Base-by-base conservation (phyloP, 352 stramenopile genomes). In the Poterioochromonas sp. region DNA sequence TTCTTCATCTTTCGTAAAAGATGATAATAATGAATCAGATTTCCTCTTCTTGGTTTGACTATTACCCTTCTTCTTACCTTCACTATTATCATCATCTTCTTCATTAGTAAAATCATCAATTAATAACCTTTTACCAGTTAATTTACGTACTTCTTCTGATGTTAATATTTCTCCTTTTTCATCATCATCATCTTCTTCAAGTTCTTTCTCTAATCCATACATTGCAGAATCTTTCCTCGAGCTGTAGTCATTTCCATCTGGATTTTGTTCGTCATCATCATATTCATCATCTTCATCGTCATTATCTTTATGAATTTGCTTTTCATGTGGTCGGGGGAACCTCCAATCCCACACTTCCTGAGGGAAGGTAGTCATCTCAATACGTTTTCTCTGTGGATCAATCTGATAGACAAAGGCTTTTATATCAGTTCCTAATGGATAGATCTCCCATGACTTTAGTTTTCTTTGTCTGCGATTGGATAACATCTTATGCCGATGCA, bases 281-380 rank as follows among this genome's bases (percentile, higher is more conserved):
- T 43, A 29, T 73, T 73, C 11, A 37, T 76, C 39, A 26, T 63
- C 43, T 22, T 63, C 69, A 62, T 63, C 39, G 20, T 40, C 69
- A 63, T 60, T 35, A 58, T 76, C 69, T 22, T 65, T 8, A 37
- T 44, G 11, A 40, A 15, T 29, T n/a, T 71, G 12, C 39, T 29
- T 43, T 43, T 71, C 62, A 26, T 71, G 18, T 15, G 32, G 15
- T 40, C 1, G 11, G 2, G 39, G 1, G 34, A 68, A 68, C 34
- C 5, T 68, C 26, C 58, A 11, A 12, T 76, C 69, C 69, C 69
- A 76, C 1, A 5, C 12, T 11, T 70, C 39, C 1, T 12, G 69
- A 62, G 39, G 43, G 39, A 68, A 76, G 12, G 69, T 64, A 22
- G 69, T 76, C n/a, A 76, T 39, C 20, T 63, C 69, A 40, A 76